These are phyloP conservation scores for Verbascum thapsus DNA, from an alignment of 257 asterid genomes.

Conservation along the genomic window DNA sequence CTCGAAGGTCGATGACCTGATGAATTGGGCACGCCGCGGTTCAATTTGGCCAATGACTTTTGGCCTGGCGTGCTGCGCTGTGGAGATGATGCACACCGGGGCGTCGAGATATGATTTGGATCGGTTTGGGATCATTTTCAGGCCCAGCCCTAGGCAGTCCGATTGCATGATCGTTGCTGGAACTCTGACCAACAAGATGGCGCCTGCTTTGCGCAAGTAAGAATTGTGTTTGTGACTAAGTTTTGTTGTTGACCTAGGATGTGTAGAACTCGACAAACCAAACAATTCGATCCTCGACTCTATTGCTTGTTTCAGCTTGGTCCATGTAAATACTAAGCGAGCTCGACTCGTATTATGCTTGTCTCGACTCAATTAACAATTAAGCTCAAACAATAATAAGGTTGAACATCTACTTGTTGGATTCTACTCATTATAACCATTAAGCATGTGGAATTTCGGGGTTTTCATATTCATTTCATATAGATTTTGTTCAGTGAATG, in stretches of 20 bases:
- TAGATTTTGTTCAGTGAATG: not conserved
- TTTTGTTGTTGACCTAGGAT: no score
- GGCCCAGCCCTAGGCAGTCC: conserved; percentile 97
- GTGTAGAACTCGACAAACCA: no score
- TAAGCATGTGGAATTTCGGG: conserved; percentile 15
- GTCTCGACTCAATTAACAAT: no score
- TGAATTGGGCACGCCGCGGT: conserved; percentile 95
- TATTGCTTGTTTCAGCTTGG: no score
- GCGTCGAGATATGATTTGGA: conserved; percentile 97
- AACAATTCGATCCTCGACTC: no score
- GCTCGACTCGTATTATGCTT: no score
- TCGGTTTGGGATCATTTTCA: conserved; percentile 89
- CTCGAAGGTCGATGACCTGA: conserved; percentile 92
- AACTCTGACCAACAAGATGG: conserved; percentile 94
- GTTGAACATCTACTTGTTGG: no score
- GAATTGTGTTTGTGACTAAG: conserved; percentile 4
- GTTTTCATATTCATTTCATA: not conserved
- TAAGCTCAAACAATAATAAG: no score
- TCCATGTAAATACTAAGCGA: no score
- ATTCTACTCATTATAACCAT: no score
- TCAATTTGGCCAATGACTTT: conserved; percentile 99
- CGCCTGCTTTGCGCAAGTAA: conserved; percentile 98
- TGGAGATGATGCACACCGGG: conserved; percentile 99
- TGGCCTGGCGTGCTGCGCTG: conserved; percentile 97
- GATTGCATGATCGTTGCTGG: conserved; percentile 96